Conservation (phyloP, 805 yeast genomes). For the Wickerhamomyces queroliae region DNA sequence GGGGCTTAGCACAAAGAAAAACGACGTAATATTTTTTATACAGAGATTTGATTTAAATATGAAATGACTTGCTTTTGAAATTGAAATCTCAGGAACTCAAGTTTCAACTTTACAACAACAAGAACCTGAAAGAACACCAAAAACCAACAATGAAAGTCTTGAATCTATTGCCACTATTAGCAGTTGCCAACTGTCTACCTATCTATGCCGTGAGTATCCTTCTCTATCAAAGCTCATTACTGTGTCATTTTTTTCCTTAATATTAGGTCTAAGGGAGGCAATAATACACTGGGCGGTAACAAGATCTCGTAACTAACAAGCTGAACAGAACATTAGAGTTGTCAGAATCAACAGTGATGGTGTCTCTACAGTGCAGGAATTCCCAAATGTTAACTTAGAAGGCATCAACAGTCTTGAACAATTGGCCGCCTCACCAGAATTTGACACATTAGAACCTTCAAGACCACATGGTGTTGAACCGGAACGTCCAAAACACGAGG, state of each 20-base stretch:
- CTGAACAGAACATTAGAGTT: constrained; percentile 2
- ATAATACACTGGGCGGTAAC: not conserved
- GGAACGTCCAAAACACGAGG: not conserved
- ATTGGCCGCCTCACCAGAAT: not conserved
- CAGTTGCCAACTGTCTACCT: constrained; percentile 17
- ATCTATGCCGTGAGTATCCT: constrained; percentile 18
- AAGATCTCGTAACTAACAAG: not conserved
- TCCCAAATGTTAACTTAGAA: constrained; percentile 2
- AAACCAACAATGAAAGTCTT: constrained; percentile 14
- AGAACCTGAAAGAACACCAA: no score
- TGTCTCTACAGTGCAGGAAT: constrained; percentile 4
- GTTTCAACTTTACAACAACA: no score
- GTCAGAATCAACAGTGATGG: constrained; percentile 2
- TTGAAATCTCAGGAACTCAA: no score
- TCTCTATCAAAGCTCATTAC: not conserved
- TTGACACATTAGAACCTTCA: not conserved
- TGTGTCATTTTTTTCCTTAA: not conserved
- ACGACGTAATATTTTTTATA: no score
- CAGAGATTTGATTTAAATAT: no score
- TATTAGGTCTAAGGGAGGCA: not conserved
- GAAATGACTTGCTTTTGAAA: no score
- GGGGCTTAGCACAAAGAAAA: no score
- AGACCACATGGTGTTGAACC: not conserved
- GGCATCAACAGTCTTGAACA: constrained; percentile 1
- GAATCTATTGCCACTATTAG: constrained; percentile 11